Percentiles rank a stretch among this genome's conserved stretches.
Conservation (phyloP, 1,284 basidiomycete genomes). For the Sanghuangporus weigelae region DNA sequence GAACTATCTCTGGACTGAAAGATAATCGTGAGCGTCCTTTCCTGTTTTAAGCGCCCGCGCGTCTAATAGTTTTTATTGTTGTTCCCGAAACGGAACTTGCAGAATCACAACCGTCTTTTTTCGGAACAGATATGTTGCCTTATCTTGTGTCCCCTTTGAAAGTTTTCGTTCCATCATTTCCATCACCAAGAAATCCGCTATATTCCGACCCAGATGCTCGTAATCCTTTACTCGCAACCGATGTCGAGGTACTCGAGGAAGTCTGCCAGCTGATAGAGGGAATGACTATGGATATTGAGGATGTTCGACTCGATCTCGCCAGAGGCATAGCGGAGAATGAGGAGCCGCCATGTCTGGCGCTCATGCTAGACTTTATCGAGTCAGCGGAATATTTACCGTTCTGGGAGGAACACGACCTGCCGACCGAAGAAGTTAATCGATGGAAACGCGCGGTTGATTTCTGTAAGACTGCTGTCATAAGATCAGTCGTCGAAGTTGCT, state of each 20-base stretch:
- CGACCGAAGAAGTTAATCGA: conserved; percentile 28
- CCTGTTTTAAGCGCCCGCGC: not conserved
- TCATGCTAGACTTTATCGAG: conserved; percentile 70
- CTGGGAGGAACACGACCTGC: conserved; percentile 42
- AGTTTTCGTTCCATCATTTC: conserved; percentile 51
- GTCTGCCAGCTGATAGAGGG: conserved; percentile 71
- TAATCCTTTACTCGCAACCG: conserved; percentile 52
- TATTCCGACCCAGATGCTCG: conserved; percentile 41
- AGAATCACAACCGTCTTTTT: conserved; percentile 45
- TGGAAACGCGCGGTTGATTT: conserved; percentile 71
- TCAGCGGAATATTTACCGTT: conserved; percentile 56
- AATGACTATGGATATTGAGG: conserved; percentile 68
- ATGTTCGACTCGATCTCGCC: conserved; percentile 64
- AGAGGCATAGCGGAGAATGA: conserved; percentile 56
- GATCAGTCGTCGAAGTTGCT: conserved; percentile 78
- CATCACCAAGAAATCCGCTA: conserved; percentile 32
- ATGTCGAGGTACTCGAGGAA: conserved; percentile 70
- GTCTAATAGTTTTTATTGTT: not conserved
- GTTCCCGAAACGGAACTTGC: not conserved
- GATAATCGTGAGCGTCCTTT: conserved; percentile 45
- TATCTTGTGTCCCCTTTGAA: conserved; percentile 53
- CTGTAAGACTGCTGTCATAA: conserved; percentile 81
- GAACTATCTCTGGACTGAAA: conserved; percentile 60
- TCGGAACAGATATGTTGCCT: conserved; percentile 57
- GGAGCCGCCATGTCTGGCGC: conserved; percentile 55